Conservation (phyloP, 331 rosid genomes). For the Ulmus americana region DNA sequence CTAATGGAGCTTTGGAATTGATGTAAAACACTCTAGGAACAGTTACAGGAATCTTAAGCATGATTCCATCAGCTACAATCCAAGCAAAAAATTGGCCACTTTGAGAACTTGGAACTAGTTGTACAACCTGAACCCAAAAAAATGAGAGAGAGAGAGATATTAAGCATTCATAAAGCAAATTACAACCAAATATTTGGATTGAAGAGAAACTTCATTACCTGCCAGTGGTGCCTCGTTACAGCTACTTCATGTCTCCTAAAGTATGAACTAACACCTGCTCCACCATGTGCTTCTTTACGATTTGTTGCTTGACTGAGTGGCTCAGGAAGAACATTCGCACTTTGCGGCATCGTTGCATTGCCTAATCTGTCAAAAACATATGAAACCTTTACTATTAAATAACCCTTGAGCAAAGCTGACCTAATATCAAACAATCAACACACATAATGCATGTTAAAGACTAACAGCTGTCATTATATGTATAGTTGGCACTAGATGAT, state of each 20-base stretch:
- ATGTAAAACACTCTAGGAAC: conserved; percentile 80
- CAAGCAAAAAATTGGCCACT: conserved; percentile 69
- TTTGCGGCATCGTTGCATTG: conserved; percentile 34
- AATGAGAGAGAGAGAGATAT: not conserved
- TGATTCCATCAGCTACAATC: conserved; percentile 77
- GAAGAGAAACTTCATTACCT: conserved; percentile 45
- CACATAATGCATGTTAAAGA: too few species aligned
- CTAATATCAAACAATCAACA: too few species aligned
- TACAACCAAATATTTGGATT: conserved; percentile 14
- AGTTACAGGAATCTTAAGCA: conserved; percentile 81
- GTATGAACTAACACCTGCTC: conserved; percentile 67
- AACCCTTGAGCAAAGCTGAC: conserved; percentile 12
- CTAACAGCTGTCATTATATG: too few species aligned
- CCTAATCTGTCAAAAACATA: conserved; percentile 53
- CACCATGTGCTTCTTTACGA: conserved; percentile 33
- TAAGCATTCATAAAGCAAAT: conserved; percentile 24
- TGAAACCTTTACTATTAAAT: conserved; percentile 12
- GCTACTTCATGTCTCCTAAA: conserved; percentile 63
- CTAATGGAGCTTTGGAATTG: conserved; percentile 60
- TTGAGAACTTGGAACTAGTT: conserved; percentile 56
- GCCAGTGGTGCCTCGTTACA: conserved; percentile 71
- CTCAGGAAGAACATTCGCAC: conserved; percentile 34
- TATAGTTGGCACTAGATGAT: too few species aligned
- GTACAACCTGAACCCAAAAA: conserved; percentile 63
- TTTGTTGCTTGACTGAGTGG: conserved; percentile 33